phyloP scores from a whole-genome alignment of 2,329 filamentous ascomycete genomes.

The Teratosphaeria epicoccoides region DNA sequence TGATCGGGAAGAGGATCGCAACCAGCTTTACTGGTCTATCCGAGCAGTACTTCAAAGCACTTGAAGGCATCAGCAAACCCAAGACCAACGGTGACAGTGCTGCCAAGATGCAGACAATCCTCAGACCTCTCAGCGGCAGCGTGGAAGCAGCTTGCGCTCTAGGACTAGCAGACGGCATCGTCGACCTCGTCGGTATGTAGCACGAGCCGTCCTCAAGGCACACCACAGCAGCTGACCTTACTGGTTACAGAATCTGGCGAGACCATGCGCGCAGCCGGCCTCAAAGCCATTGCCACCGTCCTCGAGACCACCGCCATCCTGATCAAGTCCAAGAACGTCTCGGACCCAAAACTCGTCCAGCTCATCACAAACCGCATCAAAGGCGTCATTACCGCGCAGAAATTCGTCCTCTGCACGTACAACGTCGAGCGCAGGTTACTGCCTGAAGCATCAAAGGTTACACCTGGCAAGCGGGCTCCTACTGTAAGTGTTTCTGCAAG shows the following conservation, averaged over 20 bases:
- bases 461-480: constrained; percentile 85
- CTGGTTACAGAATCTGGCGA: constrained; percentile 73
- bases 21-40: constrained; percentile 88
- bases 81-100: constrained; percentile 25
- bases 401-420: constrained; percentile 91
- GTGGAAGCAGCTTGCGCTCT: constrained; percentile 94
- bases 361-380: constrained; percentile 77
- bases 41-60: constrained; percentile 67
- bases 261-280: constrained; percentile 91
- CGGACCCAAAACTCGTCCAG: constrained; percentile 68
- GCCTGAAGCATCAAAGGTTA: constrained; percentile 59
- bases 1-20: constrained; percentile 86
- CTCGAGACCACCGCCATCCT: constrained; percentile 78
- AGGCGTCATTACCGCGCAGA: constrained; percentile 91
- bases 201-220: not conserved
- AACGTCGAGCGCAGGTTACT: constrained; percentile 71
- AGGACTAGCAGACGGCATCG: constrained; percentile 91
- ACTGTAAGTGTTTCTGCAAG: constrained; percentile 39
- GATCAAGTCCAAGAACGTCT: constrained; percentile 78
- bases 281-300: constrained; percentile 90
- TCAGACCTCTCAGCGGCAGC: constrained; percentile 52
- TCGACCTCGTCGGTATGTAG: constrained; percentile 85
- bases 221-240: not conserved
- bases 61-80: constrained; percentile 50
- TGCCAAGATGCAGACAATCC: not conserved